Percentiles rank a stretch among this genome's conserved stretches.
phyloP scores from a whole-genome alignment of 768 basidiomycete species.

The Phylloporus rhodoxanthus region DNA sequence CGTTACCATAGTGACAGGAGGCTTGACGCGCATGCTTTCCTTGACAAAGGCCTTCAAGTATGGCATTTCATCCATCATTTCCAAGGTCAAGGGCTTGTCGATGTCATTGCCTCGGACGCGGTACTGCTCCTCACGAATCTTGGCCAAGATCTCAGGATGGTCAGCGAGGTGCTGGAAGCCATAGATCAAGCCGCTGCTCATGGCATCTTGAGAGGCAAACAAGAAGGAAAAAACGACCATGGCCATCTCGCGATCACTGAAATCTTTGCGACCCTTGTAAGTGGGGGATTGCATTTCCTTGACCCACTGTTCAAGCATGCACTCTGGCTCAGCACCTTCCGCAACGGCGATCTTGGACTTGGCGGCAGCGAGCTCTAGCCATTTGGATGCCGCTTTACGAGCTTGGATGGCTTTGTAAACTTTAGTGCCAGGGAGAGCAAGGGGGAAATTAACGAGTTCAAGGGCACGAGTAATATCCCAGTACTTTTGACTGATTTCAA shows the following conservation, averaged over 20 bases:
- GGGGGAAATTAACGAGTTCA: slow-evolving; percentile 97
- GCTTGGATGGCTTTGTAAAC: slow-evolving; percentile 90
- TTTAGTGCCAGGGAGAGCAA: slow-evolving; percentile 93
- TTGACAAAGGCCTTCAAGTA: slow-evolving; percentile 91
- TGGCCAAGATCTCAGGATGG: slow-evolving; percentile 80
- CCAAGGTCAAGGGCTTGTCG: slow-evolving; percentile 73
- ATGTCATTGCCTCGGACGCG: slow-evolving; percentile 73
- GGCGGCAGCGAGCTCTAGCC: slow-evolving; percentile 72
- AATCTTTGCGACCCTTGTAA: slow-evolving; percentile 76
- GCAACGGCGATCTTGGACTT: slow-evolving; percentile 81
- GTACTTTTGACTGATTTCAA: slow-evolving; percentile 87
- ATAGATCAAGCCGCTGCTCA: slow-evolving; percentile 95
- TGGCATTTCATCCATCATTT: slow-evolving; percentile 87
- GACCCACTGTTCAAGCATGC: slow-evolving; percentile 93
- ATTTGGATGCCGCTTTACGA: slow-evolving; percentile 76
- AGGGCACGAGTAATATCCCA: slow-evolving; percentile 94
- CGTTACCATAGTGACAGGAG: slow-evolving; percentile 91
- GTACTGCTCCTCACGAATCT: slow-evolving; percentile 88
- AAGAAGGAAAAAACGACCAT: slow-evolving; percentile 97
- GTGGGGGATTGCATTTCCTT: slow-evolving; percentile 56
- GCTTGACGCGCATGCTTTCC: slow-evolving; percentile 86
- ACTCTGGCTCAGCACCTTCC: slow-evolving; percentile 70
- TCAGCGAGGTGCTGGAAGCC: slow-evolving; percentile 96
- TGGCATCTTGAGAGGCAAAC: slow-evolving; percentile 95
- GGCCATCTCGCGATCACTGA: slow-evolving; percentile 91